Conservation (phyloP, 495 filamentous ascomycete genomes). For the Penicillium lagena region DNA sequence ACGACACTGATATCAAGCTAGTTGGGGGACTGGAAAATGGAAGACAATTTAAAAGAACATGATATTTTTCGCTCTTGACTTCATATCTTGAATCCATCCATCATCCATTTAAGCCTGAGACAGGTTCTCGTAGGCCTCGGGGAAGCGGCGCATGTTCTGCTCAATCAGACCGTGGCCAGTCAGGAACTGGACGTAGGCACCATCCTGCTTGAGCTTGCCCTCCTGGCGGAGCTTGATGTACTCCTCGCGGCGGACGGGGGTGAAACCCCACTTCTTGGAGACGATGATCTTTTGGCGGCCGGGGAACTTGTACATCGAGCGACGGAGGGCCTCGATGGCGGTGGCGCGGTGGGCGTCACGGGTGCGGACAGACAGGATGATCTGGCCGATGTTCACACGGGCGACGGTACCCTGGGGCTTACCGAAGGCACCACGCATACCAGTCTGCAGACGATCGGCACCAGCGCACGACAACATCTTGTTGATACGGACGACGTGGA, state of each 20-base stretch:
- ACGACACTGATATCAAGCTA: constrained; percentile 20
- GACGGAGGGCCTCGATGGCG: constrained; percentile 96
- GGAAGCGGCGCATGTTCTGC: constrained; percentile 88
- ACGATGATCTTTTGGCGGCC: constrained; percentile 99
- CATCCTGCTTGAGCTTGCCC: constrained; percentile 87
- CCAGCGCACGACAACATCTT: constrained; percentile 99
- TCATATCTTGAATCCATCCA: constrained; percentile 23
- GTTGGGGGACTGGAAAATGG: constrained; percentile 8
- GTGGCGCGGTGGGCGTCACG: constrained; percentile 84
- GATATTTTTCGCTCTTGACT: constrained; percentile 22
- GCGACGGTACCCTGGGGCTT: constrained; percentile 98
- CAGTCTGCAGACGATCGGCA: constrained; percentile 99
- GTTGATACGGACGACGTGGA: constrained; percentile 99
- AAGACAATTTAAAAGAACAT: constrained; percentile 18
- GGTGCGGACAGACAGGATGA: constrained; percentile 92
- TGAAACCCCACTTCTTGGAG: constrained; percentile 99
- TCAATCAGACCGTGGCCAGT: constrained; percentile 78
- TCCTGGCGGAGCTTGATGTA: constrained; percentile 87
- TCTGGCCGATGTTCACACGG: constrained; percentile 99
- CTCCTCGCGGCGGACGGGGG: constrained; percentile 91
- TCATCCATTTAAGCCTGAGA: constrained; percentile 39
- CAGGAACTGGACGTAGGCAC: constrained; percentile 98
- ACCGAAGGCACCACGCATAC: constrained; percentile 99
- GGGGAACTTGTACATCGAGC: constrained; percentile 99
- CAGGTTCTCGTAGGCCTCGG: constrained; percentile 68